Evolutionary conservation across 495 filamentous ascomycete species (phyloP), one percentile per base, ranked within the genome.

Genomic region (Penicillium crystallinum): DNA sequence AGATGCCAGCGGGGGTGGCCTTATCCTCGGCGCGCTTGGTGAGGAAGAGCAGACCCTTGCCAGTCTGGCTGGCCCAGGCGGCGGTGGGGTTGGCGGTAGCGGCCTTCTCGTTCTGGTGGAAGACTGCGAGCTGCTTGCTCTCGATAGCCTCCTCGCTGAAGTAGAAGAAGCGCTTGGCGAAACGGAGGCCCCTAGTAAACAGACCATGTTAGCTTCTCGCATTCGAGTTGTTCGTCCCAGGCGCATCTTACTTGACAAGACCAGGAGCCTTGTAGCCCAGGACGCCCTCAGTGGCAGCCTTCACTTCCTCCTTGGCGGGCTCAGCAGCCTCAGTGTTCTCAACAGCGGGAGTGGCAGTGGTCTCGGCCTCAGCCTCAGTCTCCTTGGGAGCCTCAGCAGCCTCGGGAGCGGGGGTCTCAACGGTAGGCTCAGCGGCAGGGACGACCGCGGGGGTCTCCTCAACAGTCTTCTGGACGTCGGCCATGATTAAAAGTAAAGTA

Each of bases 41-140:
- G 71, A 89, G 90, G 79, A 93, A 95, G 30, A 97, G 75, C 6
- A 98, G 85, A 71, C 93, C 93, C 81, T 95, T 96, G 64, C 93
- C 91, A 52, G 93, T 97, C 75, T 95, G 82, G 54, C 79, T 84
- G 49, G 91, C 89, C 87, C 95, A 95, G 36, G 93, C 86, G 59
- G 82, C 85, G 58, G 83, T 87, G 45, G 88, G 81, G 73, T 92
- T 85, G 55, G 87, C 87, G 53, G 85, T 71, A 34, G 75, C 69
- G 39, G 85, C 73, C 86, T 97, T 95, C 80, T 95, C 93, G 60
- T 85, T 84, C 71, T 85, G 84, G 63, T 95, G 80, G 76, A 88
- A 97, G 55, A 71, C 71, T 54, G 75, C 63, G 33, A 95, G 77
- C 63, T 87, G 75, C 71, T 93, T 87, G 54, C 82, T 71, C 63